A percentile compares a stretch with the other conserved stretches of the same genome.
Evolutionary conservation across 768 basidiomycete genomes (phyloP).

Genomic region (Crassisporium funariophilum): DNA sequence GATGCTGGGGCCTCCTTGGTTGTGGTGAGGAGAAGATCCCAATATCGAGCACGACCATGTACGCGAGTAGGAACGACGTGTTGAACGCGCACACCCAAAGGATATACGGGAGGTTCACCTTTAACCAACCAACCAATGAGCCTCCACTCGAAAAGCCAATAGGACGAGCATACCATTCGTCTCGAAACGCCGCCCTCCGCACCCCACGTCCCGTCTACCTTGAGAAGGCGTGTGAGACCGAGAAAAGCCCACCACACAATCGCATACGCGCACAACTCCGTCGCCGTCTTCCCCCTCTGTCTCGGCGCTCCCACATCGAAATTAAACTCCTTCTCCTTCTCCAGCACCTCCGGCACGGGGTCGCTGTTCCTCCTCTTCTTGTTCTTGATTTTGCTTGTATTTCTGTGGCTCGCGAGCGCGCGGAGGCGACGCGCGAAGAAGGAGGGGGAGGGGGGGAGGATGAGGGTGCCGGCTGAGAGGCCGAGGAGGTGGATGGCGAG

Average conservation of each 20-base stretch:
- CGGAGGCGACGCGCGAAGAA: slow-evolving; percentile 63
- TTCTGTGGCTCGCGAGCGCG: slow-evolving; percentile 20
- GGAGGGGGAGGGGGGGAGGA: slow-evolving; percentile 74
- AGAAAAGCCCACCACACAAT: slow-evolving; percentile 78
- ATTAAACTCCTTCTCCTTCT: slow-evolving; percentile 19
- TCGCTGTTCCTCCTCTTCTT: slow-evolving; percentile 16
- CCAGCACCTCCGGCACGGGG: slow-evolving; percentile 4
- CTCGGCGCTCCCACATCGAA: slow-evolving; percentile 38
- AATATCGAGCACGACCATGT: slow-evolving; percentile 72
- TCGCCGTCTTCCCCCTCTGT: slow-evolving; percentile 72
- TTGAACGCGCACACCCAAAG: slow-evolving; percentile 92
- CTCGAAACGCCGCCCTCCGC: slow-evolving; percentile 42
- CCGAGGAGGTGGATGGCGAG: slow-evolving; percentile 89
- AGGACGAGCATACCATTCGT: slow-evolving; percentile 44
- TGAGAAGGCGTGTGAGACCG: slow-evolving; percentile 35
- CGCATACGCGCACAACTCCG: slow-evolving; percentile 76
- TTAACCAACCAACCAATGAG: not conserved
- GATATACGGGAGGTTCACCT: slow-evolving; percentile 91
- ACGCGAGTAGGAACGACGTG: slow-evolving; percentile 78
- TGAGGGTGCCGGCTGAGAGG: slow-evolving; percentile 74
- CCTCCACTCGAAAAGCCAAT: not conserved
- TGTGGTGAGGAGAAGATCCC: slow-evolving; percentile 56
- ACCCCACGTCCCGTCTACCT: slow-evolving; percentile 39
- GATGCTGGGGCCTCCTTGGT: slow-evolving; percentile 17
- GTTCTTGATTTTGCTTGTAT: too few species aligned